Conservation (phyloP, 2,329 filamentous ascomycete species). For the Aspergillus fumigatiaffinis region DNA sequence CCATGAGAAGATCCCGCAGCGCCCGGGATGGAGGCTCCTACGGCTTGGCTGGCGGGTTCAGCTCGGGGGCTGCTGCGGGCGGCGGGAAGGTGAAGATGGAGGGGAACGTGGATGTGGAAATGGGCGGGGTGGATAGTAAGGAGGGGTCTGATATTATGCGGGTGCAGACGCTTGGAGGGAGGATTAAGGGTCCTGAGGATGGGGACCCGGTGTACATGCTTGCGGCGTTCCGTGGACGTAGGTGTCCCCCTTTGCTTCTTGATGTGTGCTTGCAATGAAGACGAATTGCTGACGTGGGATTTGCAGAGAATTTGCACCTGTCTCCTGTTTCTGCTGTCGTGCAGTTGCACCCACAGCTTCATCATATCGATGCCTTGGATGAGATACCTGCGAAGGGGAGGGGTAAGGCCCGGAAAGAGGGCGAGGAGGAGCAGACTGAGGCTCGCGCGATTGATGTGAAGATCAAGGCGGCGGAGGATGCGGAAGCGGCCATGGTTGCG, state of each 20-base stretch:
- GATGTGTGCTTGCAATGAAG: not conserved
- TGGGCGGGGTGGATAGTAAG: conserved; percentile 17
- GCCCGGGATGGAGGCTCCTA: conserved; percentile 62
- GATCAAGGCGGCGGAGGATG: conserved; percentile 70
- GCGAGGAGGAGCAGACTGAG: conserved; percentile 49
- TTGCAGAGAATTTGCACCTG: conserved; percentile 74
- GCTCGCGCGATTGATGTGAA: conserved; percentile 81
- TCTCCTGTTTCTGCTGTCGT: conserved; percentile 79
- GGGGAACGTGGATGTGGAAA: conserved; percentile 11
- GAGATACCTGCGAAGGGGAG: conserved; percentile 53
- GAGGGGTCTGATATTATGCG: conserved; percentile 56
- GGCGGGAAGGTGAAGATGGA: conserved; percentile 23
- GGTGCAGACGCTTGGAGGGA: conserved; percentile 80
- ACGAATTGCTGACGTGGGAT: conserved; percentile 7
- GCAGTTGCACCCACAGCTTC: conserved; percentile 85
- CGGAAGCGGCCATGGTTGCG: conserved; percentile 59
- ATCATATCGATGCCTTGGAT: conserved; percentile 81
- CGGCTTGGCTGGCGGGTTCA: conserved; percentile 70
- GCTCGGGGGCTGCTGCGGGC: conserved; percentile 47
- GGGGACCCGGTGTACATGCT: conserved; percentile 79
- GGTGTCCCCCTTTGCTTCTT: conserved; percentile 27
- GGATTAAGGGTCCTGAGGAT: conserved; percentile 65
- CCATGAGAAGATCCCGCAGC: conserved; percentile 55
- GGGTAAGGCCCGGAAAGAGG: conserved; percentile 35
- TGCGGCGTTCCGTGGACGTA: conserved; percentile 81